Percentiles rank a stretch among this genome's conserved stretches.
phyloP scores from a whole-genome alignment of 2,329 filamentous ascomycete genomes.

The Cercospora sesami region DNA sequence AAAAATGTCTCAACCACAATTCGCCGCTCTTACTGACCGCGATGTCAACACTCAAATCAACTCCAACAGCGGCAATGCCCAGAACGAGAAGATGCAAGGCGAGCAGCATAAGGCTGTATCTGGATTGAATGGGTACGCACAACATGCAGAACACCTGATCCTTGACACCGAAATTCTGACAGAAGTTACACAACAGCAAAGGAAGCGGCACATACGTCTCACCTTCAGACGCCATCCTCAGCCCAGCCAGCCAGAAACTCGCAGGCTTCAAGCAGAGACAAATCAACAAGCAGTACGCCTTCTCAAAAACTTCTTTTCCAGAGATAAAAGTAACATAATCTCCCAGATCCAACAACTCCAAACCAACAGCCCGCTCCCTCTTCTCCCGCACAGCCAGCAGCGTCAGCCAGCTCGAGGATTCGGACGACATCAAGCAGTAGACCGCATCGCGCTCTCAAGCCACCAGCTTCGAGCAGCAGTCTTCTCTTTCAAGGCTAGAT shows the following conservation, averaged over 20 bases:
- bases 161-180: neutral
- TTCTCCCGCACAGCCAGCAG: conserved; percentile 30
- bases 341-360: conserved; percentile 21
- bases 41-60: conserved; percentile 31
- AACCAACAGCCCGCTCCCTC: conserved; percentile 28
- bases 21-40: conserved; percentile 30
- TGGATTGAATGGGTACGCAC: conserved; percentile 19
- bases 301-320: neutral
- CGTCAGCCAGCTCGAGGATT: conserved; percentile 23
- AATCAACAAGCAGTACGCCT: conserved; percentile 60
- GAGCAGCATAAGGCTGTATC: conserved; percentile 26
- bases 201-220: conserved; percentile 64
- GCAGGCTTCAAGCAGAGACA: conserved; percentile 78
- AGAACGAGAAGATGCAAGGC: conserved; percentile 29
- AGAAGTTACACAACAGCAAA: conserved; percentile 17
- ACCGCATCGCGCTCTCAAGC: neutral
- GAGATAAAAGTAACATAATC: neutral
- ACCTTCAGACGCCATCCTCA: conserved; percentile 87
- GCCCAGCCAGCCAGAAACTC: conserved; percentile 80
- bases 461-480: neutral
- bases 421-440: conserved; percentile 24
- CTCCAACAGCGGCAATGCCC: conserved; percentile 15
- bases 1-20: conserved; percentile 25
- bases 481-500: neutral
- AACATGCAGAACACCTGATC: neutral